phyloP scores from a whole-genome alignment of 306 rosid genomes.

The Lablab purpureus region DNA sequence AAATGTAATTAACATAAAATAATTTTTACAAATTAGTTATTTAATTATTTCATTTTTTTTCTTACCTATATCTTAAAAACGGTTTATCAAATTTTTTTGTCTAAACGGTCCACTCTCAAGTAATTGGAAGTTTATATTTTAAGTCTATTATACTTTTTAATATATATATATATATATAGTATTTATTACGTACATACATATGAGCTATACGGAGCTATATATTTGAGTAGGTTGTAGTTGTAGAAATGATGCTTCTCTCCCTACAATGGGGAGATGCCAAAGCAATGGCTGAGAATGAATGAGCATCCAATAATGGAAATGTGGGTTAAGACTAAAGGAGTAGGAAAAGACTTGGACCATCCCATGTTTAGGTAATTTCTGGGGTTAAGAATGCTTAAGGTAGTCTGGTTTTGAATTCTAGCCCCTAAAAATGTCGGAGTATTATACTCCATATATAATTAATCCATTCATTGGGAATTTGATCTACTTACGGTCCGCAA shows the following conservation, averaged over 20 bases:
- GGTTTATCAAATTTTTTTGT: no score
- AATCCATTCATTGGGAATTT: neutral
- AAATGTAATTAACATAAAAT: no score
- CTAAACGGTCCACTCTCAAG: no score
- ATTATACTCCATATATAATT: neutral
- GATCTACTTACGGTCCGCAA: neutral
- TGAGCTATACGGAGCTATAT: no score
- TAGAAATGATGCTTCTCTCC: neutral
- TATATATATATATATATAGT: no score
- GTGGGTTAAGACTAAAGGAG: neutral
- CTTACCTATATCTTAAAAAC: no score
- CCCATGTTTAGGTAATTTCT: neutral
- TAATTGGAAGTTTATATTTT: no score
- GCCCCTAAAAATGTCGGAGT: neutral
- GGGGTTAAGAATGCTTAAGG: neutral
- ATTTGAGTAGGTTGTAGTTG: no score
- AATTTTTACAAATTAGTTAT: no score
- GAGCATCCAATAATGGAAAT: conserved; percentile 4
- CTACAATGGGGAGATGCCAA: conserved; percentile 34
- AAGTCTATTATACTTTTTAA: no score
- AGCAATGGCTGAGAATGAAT: conserved; percentile 43
- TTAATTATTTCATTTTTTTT: no score
- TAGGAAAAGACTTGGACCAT: neutral
- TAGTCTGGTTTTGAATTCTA: neutral
- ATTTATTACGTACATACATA: no score